Evolutionary conservation across 164 flowering plant genomes (phyloP).

Genomic region (Tetracentron sinense): DNA sequence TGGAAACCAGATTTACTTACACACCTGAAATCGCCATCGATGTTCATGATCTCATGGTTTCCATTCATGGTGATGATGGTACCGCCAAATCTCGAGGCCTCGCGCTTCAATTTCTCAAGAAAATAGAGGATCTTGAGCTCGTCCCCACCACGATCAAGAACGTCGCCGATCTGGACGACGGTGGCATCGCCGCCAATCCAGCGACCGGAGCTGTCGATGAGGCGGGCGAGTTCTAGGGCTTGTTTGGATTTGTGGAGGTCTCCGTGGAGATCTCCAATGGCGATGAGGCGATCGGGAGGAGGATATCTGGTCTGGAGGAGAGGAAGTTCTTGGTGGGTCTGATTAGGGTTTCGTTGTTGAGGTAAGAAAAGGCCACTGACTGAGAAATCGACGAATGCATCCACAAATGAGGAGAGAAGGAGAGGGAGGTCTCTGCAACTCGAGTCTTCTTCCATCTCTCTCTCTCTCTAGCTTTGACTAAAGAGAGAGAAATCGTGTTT

Average conservation of each 20-base stretch:
- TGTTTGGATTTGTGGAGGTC: not conserved
- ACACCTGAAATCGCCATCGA: slow-evolving; percentile 39
- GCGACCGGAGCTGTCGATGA: not conserved
- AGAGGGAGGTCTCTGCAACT: slow-evolving; percentile 41
- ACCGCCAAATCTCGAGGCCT: slow-evolving; percentile 38
- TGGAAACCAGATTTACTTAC: slow-evolving; percentile 30
- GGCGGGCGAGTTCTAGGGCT: not conserved
- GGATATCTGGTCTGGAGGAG: not conserved
- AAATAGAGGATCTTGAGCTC: slow-evolving; percentile 45
- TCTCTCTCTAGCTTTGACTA: too few species aligned
- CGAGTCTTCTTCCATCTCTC: too few species aligned
- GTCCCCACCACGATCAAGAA: slow-evolving; percentile 44
- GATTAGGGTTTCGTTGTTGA: slow-evolving; percentile 4
- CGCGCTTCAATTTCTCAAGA: slow-evolving; percentile 37
- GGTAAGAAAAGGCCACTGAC: slow-evolving; percentile 51
- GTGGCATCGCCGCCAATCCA: slow-evolving; percentile 21
- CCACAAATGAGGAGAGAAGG: slow-evolving; percentile 56
- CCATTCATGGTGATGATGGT: slow-evolving; percentile 42
- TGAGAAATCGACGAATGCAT: slow-evolving; percentile 66
- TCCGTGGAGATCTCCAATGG: not conserved
- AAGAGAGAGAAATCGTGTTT: too few species aligned
- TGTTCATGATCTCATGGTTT: slow-evolving; percentile 55
- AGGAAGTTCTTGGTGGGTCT: not conserved
- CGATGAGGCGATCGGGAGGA: not conserved
- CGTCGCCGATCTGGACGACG: slow-evolving; percentile 50